phyloP scores from a whole-genome alignment of 768 basidiomycete genomes.

The Leccinellum albellum region DNA sequence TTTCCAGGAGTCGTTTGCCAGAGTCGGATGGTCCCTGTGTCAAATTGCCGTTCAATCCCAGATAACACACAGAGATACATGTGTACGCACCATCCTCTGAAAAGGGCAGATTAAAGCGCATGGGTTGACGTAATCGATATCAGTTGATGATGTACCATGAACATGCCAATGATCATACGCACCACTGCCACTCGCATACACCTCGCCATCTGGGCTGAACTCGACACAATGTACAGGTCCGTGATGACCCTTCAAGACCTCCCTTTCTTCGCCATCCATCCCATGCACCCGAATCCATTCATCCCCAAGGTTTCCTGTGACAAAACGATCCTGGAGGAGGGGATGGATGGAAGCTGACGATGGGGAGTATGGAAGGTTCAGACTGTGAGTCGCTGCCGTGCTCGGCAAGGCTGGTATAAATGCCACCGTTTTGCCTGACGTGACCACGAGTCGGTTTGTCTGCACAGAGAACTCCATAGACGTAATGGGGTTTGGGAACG shows the following conservation, averaged over 20 bases:
- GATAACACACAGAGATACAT: background rate
- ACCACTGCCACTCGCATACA: slow-evolving; percentile 97
- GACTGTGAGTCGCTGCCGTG: slow-evolving; percentile 63
- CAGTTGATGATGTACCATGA: slow-evolving; percentile 7
- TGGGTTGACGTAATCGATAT: slow-evolving; percentile 1
- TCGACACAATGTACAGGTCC: slow-evolving; percentile 94
- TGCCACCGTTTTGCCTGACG: slow-evolving; percentile 87
- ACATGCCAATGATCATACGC: slow-evolving; percentile 34
- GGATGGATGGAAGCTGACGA: slow-evolving; percentile 97
- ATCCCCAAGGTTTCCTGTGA: slow-evolving; percentile 84
- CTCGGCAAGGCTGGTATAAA: slow-evolving; percentile 79
- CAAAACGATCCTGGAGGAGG: slow-evolving; percentile 80
- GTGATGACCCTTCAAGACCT: slow-evolving; percentile 94
- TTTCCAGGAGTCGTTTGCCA: slow-evolving; percentile 98
- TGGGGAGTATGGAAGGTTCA: slow-evolving; percentile 79
- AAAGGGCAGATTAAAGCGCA: slow-evolving; percentile 8
- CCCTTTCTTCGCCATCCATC: slow-evolving; percentile 84
- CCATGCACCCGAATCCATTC: slow-evolving; percentile 97
- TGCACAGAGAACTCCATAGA: slow-evolving; percentile 89
- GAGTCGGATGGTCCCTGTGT: slow-evolving; percentile 82
- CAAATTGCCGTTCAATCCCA: slow-evolving; percentile 4
- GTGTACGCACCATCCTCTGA: slow-evolving; percentile 67
- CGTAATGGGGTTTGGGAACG: slow-evolving; percentile 77
- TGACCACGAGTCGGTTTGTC: slow-evolving; percentile 82
- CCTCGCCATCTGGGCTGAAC: slow-evolving; percentile 94